Percentiles rank a stretch among this genome's conserved stretches.
phyloP scores from a whole-genome alignment of 108 stramenopile species.

The Heterococcus sp. region DNA sequence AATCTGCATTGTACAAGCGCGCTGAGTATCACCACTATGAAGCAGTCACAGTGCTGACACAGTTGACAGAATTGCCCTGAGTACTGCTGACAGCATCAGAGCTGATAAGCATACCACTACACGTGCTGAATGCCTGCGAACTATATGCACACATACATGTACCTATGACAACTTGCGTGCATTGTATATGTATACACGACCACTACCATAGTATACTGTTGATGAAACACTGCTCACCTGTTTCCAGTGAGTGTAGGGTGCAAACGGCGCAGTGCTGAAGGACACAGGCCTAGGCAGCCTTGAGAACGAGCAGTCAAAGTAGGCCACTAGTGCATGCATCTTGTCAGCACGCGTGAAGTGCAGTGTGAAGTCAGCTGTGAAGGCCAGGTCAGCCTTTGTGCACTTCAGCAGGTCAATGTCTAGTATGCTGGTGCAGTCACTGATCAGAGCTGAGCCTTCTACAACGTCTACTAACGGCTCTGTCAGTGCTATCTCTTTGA shows the following conservation, averaged over 20 bases:
- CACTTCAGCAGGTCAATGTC: constrained; percentile 81
- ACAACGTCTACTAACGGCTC: constrained; percentile 95
- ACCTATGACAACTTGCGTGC: no score
- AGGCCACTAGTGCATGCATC: constrained; percentile 84
- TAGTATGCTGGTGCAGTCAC: constrained; percentile 73
- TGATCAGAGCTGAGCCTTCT: constrained; percentile 71
- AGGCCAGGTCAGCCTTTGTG: constrained; percentile 80
- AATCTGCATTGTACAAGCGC: no score
- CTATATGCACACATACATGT: no score
- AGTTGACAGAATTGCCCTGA: no score
- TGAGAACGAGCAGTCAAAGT: constrained; percentile 92
- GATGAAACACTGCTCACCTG: no score
- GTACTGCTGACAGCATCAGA: no score
- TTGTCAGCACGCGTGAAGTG: constrained; percentile 73
- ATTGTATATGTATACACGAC: no score
- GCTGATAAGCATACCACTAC: no score
- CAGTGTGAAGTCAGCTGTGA: constrained; percentile 68
- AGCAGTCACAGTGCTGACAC: no score
- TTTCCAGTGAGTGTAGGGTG: constrained; percentile 96
- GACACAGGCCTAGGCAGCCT: constrained; percentile 68
- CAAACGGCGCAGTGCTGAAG: constrained; percentile 86
- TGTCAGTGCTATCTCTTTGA: constrained; percentile 78
- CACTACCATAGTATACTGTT: no score
- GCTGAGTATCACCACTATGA: no score
- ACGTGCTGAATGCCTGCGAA: no score